Evolutionary conservation across 169 alveolate genomes (phyloP).

Genomic region (Miamiensis avidus): DNA sequence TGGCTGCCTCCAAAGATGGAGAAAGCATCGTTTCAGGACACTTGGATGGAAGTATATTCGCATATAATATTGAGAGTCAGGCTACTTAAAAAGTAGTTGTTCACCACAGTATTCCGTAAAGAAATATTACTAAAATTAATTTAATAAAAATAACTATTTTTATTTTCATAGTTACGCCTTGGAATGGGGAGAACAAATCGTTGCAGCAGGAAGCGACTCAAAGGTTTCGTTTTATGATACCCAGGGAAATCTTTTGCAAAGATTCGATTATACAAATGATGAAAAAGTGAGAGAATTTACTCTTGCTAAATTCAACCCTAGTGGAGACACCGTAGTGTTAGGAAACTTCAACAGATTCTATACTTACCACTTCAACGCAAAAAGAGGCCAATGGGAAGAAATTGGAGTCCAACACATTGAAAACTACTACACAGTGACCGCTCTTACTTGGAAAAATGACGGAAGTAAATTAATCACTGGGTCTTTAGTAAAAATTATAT

Average conservation of each 20-base stretch:
- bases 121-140: neutral
- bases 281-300: slow-evolving; percentile 89
- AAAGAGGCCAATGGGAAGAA: slow-evolving; percentile 87
- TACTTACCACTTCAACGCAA: slow-evolving; percentile 77
- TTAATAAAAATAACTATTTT: slow-evolving; percentile 56
- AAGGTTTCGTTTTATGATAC: slow-evolving; percentile 86
- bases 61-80: slow-evolving; percentile 84
- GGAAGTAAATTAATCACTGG: slow-evolving; percentile 89
- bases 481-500: slow-evolving; percentile 43
- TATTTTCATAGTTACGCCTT: slow-evolving; percentile 81
- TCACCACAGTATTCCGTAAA: slow-evolving; percentile 2
- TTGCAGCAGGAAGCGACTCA: slow-evolving; percentile 93
- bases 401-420: slow-evolving; percentile 81
- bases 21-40: slow-evolving; percentile 88
- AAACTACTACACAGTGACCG: slow-evolving; percentile 85
- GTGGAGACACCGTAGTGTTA: slow-evolving; percentile 91
- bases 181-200: slow-evolving; percentile 88
- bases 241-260: slow-evolving; percentile 80
- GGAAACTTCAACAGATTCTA: slow-evolving; percentile 91
- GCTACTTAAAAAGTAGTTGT: slow-evolving; percentile 36
- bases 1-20: slow-evolving; percentile 87
- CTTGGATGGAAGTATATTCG: slow-evolving; percentile 86
- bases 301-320: slow-evolving; percentile 80
- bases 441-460: slow-evolving; percentile 89
- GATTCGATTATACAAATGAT: slow-evolving; percentile 87